Conservation (phyloP, 2,329 filamentous ascomycete genomes). For the Ophiostoma tasmaniense region DNA sequence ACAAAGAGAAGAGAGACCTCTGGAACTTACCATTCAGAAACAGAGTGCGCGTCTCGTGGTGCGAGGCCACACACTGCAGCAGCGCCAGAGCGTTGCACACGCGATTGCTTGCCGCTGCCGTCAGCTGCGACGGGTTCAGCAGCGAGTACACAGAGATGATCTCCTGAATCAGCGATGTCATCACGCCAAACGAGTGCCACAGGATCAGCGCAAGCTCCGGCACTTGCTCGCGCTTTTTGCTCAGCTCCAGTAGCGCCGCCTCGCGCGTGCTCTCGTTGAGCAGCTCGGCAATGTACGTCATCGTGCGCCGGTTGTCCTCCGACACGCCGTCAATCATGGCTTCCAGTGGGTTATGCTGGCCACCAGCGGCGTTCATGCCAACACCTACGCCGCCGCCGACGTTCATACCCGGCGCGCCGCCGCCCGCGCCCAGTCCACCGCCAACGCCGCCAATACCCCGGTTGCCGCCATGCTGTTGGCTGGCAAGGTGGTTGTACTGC, state of each 20-base stretch:
- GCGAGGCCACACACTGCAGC: constrained; percentile 92
- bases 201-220: constrained; percentile 91
- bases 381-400: constrained; percentile 48
- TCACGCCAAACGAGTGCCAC: constrained; percentile 98
- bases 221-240: constrained; percentile 97
- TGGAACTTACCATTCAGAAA: no score
- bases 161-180: constrained; percentile 94
- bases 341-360: constrained; percentile 50
- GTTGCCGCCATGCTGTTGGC: constrained; percentile 13
- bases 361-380: constrained; percentile 34
- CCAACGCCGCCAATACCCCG: constrained; percentile 1
- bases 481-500: constrained; percentile 65
- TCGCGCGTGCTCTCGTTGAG: constrained; percentile 82
- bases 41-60: constrained; percentile 88
- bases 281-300: constrained; percentile 85
- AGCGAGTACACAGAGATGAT: constrained; percentile 98
- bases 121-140: constrained; percentile 92
- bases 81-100: constrained; percentile 96
- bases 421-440: constrained; percentile 40
- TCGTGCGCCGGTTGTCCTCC: constrained; percentile 87
- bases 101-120: constrained; percentile 91
- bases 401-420: constrained; percentile 24
- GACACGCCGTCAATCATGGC: constrained; percentile 56
- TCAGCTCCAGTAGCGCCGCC: constrained; percentile 84
- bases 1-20: no score